A percentile compares a stretch with the other conserved stretches of the same genome.
Conservation (phyloP, 345 rosid species). For the Anastatica hierochuntica region DNA sequence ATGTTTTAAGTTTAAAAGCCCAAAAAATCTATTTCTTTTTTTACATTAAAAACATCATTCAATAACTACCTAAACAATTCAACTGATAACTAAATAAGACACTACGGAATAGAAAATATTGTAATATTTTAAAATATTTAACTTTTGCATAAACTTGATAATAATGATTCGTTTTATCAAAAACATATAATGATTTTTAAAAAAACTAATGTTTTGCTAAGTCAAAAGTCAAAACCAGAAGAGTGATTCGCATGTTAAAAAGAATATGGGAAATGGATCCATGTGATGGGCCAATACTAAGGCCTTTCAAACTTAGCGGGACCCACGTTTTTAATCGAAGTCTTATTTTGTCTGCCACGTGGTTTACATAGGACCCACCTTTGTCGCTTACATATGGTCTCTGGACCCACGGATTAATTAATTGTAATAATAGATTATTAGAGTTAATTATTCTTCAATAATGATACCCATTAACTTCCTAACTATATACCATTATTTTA, state of each 20-base stretch:
- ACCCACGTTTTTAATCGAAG: slow-evolving; percentile 16
- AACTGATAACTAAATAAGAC: too few species aligned
- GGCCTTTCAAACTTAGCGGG: slow-evolving; percentile 13
- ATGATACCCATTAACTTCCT: slow-evolving; percentile 20
- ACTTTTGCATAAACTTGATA: too few species aligned
- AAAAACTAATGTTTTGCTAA: too few species aligned
- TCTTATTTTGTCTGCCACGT: slow-evolving; percentile 26
- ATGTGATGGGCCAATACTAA: slow-evolving; percentile 19
- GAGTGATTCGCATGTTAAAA: slow-evolving; percentile 1
- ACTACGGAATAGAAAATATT: too few species aligned
- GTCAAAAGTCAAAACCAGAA: neutral
- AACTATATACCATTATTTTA: neutral
- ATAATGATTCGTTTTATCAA: too few species aligned
- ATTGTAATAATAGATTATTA: neutral
- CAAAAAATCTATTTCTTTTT: too few species aligned
- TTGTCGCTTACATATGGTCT: slow-evolving; percentile 22
- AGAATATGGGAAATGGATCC: slow-evolving; percentile 15
- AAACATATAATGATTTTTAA: too few species aligned
- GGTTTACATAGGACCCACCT: slow-evolving; percentile 8
- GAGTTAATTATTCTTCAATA: slow-evolving; percentile 20
- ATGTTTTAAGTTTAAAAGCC: too few species aligned
- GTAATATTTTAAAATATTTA: too few species aligned
- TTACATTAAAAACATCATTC: too few species aligned
- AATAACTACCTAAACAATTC: too few species aligned
- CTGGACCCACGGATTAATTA: slow-evolving; percentile 13